These are phyloP conservation scores for Sarcocystis neurona DNA, from an alignment of 169 alveolate species.

Conservation along the genomic window DNA sequence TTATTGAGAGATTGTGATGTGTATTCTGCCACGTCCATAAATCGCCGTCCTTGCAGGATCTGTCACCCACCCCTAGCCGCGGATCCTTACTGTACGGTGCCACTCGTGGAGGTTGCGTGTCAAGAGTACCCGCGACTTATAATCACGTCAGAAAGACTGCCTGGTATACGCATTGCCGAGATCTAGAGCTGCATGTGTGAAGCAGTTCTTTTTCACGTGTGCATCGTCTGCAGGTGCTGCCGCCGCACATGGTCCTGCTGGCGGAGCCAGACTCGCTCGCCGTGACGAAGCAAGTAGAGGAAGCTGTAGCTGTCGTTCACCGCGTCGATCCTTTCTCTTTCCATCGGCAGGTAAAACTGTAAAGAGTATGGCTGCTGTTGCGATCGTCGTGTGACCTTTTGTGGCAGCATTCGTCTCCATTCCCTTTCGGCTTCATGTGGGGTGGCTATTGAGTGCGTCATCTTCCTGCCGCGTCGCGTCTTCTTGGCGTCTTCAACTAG, in stretches of 20 bases:
- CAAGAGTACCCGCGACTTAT: neutral
- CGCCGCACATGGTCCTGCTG: conserved; percentile 46
- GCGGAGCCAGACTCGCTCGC: conserved; percentile 23
- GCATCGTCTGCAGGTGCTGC: conserved; percentile 32
- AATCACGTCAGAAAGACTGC: neutral
- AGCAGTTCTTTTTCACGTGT: neutral
- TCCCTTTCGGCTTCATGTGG: neutral
- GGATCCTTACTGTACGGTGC: neutral
- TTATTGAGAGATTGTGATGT: no score
- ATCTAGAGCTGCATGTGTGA: neutral
- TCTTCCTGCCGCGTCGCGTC: neutral
- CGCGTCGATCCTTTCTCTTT: conserved; percentile 14
- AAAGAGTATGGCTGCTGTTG: neutral
- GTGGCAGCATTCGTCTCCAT: neutral
- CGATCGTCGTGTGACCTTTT: neutral
- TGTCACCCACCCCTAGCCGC: neutral
- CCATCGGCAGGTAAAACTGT: conserved; percentile 4
- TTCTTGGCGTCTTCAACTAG: neutral
- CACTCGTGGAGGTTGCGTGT: neutral
- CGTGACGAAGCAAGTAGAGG: conserved; percentile 7
- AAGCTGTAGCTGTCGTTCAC: conserved; percentile 28
- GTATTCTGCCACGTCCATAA: no score
- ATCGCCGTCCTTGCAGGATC: neutral
- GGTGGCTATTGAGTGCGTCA: no score
- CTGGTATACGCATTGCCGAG: neutral